Evolutionary conservation across 352 stramenopile species (phyloP), one percentile per base, ranked within the genome.

Genomic region (Blastocystis sp.): DNA sequence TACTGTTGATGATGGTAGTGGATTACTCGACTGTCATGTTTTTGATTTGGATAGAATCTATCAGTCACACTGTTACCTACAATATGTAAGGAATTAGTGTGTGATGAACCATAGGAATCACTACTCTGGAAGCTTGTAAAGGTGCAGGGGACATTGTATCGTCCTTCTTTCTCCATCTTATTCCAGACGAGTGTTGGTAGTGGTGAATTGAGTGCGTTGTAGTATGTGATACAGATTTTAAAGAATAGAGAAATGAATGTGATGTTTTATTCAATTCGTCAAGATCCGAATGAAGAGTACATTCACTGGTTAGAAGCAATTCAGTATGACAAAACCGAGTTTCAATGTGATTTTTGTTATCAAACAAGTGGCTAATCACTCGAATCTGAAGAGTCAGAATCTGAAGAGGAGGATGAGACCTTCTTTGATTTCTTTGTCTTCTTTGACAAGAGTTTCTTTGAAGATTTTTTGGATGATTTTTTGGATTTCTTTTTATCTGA

Each of bases 1-100:
- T 7, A 84, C 37, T 37, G n/a, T 84, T 23, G 73, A 84, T 47
- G 73, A 84, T 84, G 73, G 73, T 69, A 68, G n/a, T 43, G 73
- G 73, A 37, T 18, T 84, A 1, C 29, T 84, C 50, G 73, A 84
- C 34, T 84, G 73, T 26, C 5, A 15, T 18, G 53, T 84, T 55
- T 23, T 3, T 59, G 50, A 34, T 34, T 34, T 34, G 29, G 50
- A 13, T 59, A 59, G 11, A n/a, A 2, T 59, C 20, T 2, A 2
- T 59, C 50, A n/a, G 50, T n/a, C 13, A n/a, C 50, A 59, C 50
- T 59, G 11, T 59, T 59, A 34, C 29, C 29, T 59, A n/a, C 50
- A 59, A 59, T 59, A n/a, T 59, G 50, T 13, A 59, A 59, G 13
- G 11, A 59, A 59, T 1, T 59, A 0, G 20, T 75, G 9, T 43